phyloP scores from a whole-genome alignment of 2,329 filamentous ascomycete genomes.

The Chrysoporthe deuterocubensis region DNA sequence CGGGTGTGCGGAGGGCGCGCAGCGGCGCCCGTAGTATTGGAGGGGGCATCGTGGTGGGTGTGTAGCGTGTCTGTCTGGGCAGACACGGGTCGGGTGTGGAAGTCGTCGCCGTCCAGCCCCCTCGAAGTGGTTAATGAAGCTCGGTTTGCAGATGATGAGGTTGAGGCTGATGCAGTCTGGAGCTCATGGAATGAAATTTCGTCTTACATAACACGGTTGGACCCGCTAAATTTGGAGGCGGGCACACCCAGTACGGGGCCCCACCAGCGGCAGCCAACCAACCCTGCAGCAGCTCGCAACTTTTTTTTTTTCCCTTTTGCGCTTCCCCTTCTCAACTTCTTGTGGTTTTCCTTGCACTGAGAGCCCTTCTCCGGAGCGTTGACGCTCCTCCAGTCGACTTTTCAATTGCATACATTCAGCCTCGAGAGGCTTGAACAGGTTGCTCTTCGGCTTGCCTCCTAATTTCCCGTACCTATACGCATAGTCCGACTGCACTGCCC shows the following conservation, averaged over 20 bases:
- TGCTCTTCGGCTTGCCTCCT: neutral
- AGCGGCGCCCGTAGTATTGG: conserved; percentile 33
- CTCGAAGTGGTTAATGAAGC: conserved; percentile 3
- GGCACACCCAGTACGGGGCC: conserved; percentile 5
- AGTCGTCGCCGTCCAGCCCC: conserved; percentile 13
- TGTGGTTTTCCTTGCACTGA: conserved; percentile 24
- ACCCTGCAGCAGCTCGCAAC: conserved; percentile 18
- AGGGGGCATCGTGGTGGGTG: conserved; percentile 6
- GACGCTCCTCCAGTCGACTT: conserved; percentile 32
- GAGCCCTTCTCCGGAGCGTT: conserved; percentile 31
- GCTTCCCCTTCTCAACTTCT: conserved; percentile 21
- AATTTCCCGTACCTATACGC: neutral
- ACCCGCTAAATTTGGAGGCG: conserved; percentile 15
- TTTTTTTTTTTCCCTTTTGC: conserved; percentile 21
- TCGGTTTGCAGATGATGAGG: conserved; percentile 5
- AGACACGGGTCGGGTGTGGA: neutral
- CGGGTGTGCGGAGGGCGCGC: conserved; percentile 29
- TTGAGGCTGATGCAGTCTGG: conserved; percentile 4
- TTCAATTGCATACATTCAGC: neutral
- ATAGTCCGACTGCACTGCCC: neutral
- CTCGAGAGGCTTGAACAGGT: conserved; percentile 8
- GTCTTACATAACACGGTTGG: conserved; percentile 7
- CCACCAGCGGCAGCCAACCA: conserved; percentile 20
- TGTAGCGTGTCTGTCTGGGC: neutral
- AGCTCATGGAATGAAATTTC: conserved; percentile 18